phyloP scores from a whole-genome alignment of 2,329 filamentous ascomycete species.

The Aureobasidium leucospermi region DNA sequence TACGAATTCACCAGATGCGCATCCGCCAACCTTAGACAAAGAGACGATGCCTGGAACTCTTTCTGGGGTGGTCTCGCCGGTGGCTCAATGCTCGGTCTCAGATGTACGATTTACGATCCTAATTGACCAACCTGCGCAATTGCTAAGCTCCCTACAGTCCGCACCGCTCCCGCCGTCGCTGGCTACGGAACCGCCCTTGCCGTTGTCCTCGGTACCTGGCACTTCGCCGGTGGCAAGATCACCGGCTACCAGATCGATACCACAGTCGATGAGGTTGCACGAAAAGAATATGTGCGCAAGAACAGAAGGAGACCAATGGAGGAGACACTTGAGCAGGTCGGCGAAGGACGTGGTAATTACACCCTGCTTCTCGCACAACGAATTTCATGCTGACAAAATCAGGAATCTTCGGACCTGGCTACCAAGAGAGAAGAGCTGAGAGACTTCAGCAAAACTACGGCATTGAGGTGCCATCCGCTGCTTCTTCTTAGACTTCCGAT shows the following conservation, averaged over 20 bases:
- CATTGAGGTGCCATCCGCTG: conserved; percentile 55
- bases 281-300: conserved; percentile 66
- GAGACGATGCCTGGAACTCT: conserved; percentile 70
- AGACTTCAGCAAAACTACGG: conserved; percentile 82
- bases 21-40: conserved; percentile 76
- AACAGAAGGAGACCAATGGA: conserved; percentile 67
- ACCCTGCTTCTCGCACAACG: not conserved
- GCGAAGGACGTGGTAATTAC: conserved; percentile 73
- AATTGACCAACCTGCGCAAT: not conserved
- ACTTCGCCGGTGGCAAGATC: conserved; percentile 58
- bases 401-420: conserved; percentile 77
- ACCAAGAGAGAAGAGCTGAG: conserved; percentile 74
- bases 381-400: conserved; percentile 16
- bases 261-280: conserved; percentile 64
- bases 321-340: conserved; percentile 73
- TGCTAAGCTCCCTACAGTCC: conserved; percentile 24
- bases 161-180: conserved; percentile 62
- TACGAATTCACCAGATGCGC: conserved; percentile 73
- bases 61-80: conserved; percentile 69
- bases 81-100: conserved; percentile 65
- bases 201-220: conserved; percentile 54
- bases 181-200: conserved; percentile 58
- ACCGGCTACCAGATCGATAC: conserved; percentile 48
- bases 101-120: conserved; percentile 49
- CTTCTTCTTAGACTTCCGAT: conserved; percentile 13